A percentile compares a stretch with the other conserved stretches of the same genome.
Evolutionary conservation across 768 basidiomycete genomes (phyloP).

Genomic region (Calocybe indica): DNA sequence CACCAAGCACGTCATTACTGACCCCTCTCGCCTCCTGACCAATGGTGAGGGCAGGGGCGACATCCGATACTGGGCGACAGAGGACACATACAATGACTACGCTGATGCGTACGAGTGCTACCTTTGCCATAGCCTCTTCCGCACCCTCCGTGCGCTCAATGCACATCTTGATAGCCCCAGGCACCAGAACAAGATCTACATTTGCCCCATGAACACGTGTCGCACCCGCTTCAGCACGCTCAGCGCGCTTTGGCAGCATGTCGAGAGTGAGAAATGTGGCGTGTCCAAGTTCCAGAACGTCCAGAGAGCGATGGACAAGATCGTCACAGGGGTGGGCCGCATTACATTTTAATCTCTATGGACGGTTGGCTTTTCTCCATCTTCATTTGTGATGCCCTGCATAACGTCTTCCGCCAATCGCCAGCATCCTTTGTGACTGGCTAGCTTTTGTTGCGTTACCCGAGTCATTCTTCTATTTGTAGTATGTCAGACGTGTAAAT

Average conservation of each 20-base stretch:
- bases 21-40: conserved; percentile 46
- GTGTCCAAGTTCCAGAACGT: conserved; percentile 1
- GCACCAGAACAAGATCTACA: background rate
- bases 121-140: conserved; percentile 38
- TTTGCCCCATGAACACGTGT: background rate
- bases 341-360: background rate
- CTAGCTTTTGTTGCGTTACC: too few relatives aligned
- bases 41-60: conserved; percentile 12
- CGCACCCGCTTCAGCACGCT: background rate
- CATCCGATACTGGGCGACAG: conserved; percentile 24
- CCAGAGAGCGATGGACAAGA: background rate
- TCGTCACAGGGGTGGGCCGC: background rate
- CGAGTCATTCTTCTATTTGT: too few relatives aligned
- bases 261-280: background rate
- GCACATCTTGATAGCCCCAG: conserved; percentile 1
- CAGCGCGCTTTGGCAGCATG: conserved; percentile 1
- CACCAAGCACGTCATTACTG: conserved; percentile 42
- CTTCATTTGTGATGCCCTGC: too few relatives aligned
- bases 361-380: too few relatives aligned
- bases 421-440: too few relatives aligned
- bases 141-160: background rate
- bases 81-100: conserved; percentile 36
- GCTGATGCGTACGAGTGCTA: conserved; percentile 50
- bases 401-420: too few relatives aligned
- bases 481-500: too few relatives aligned